Percentiles rank a stretch among this genome's conserved stretches.
Conservation (phyloP, 2,329 filamentous ascomycete genomes). For the Clonostachys sp. region DNA sequence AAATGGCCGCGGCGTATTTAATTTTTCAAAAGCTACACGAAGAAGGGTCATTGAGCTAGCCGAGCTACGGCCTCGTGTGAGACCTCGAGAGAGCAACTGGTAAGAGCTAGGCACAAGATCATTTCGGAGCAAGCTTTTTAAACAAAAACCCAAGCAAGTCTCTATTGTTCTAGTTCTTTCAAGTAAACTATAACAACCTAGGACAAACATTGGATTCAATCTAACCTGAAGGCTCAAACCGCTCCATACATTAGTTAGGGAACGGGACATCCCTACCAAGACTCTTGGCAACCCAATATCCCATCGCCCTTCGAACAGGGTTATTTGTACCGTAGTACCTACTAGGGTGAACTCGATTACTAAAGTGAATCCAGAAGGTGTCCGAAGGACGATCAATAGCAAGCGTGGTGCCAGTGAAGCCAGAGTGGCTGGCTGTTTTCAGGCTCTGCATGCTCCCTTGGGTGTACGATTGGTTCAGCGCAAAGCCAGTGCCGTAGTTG, state of each 20-base stretch:
- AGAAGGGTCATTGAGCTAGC: too few species aligned
- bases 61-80: too few species aligned
- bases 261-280: neutral
- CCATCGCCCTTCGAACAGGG: neutral
- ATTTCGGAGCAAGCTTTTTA: too few species aligned
- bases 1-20: too few species aligned
- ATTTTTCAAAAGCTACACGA: too few species aligned
- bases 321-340: neutral
- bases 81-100: too few species aligned
- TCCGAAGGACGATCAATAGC: constrained; percentile 11
- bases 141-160: too few species aligned
- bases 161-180: too few species aligned
- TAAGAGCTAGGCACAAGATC: too few species aligned
- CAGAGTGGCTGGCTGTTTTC: constrained; percentile 13
- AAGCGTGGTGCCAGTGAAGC: constrained; percentile 14
- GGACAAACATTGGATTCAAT: too few species aligned
- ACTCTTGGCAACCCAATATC: neutral
- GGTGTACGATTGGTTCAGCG: constrained; percentile 22
- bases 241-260: neutral
- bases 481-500: constrained; percentile 21
- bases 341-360: constrained; percentile 11
- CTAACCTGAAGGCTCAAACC: too few species aligned
- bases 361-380: constrained; percentile 11
- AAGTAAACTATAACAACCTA: too few species aligned
- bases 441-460: constrained; percentile 17